Base-by-base conservation (phyloP, 2,329 filamentous ascomycete genomes). In the Neofusicoccum umdonicola region DNA sequence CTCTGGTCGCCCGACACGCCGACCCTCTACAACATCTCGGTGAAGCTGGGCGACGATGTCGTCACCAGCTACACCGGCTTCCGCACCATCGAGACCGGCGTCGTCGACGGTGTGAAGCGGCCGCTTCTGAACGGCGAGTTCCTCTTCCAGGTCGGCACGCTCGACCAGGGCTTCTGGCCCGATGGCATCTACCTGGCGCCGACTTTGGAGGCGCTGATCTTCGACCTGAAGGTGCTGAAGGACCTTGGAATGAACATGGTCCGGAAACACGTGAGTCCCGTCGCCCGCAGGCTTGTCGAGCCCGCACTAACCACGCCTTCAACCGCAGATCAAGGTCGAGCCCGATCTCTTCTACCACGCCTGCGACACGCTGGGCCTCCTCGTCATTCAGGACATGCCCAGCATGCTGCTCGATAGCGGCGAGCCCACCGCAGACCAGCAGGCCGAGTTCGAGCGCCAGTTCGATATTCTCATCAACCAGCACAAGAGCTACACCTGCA, bases 371-470 rank as follows among this genome's bases (percentile, higher is more conserved):
- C 74, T 91, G 1, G 89, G 89, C 1, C 73, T 90, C 15, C 73
- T 91, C 31, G 82, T 91, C 5, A 86, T 91, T 52, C 89, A 91
- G 71, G 89, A 91, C 67, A 91, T 91, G 89, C 88, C 88, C 0
- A 83, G 87, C 2, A 75, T 90, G 63, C 75, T 77, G 72, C 80
- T 47, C 1, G 57, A 47, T 11, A 68, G 66, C 5, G 70, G 76
- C 11, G 65, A 80, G 7, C 79, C 80, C 0, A 68, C 78, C 72
- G 74, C 76, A 1, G 77, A 73, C 1, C 82, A 89, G 66, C 88
- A 91, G 71, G 76, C 77, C 5, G 89, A 91, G 69, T 91, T 90
- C 66, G 78, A 83, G 51, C 83, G 88, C 1, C 86, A 91, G 70
- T 79, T 91, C 1, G 83, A 84, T 35, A 69, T 88, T 8, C 74